Evolutionary conservation across 164 flowering plant genomes (phyloP).

Genomic region (Chimonanthus salicifolius): DNA sequence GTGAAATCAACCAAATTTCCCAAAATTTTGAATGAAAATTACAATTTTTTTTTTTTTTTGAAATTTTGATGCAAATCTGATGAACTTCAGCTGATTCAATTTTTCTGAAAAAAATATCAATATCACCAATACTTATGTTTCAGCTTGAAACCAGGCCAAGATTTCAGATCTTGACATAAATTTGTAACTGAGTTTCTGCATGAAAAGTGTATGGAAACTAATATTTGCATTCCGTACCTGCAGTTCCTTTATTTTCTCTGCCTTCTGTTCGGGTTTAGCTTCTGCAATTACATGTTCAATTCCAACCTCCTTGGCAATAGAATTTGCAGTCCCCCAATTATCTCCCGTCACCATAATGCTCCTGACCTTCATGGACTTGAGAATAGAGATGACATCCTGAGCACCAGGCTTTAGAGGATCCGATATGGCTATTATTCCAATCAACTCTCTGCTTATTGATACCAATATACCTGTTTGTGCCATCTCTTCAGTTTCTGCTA

Average conservation of each 20-base stretch:
- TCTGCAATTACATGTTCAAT: conserved; percentile 61
- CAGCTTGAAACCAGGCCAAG: too few species aligned
- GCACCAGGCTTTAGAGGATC: conserved; percentile 87
- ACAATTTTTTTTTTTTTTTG: too few species aligned
- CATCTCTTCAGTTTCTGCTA: conserved; percentile 54
- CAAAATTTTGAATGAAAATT: too few species aligned
- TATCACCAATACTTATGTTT: too few species aligned
- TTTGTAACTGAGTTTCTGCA: not conserved
- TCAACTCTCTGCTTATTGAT: conserved; percentile 46
- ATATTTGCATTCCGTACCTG: conserved; percentile 41
- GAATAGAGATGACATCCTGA: conserved; percentile 60
- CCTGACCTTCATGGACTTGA: conserved; percentile 66
- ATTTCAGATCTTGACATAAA: too few species aligned
- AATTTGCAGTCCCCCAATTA: conserved; percentile 82
- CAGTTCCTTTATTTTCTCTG: conserved; percentile 64
- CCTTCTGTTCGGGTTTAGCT: conserved; percentile 82
- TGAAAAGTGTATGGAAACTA: not conserved
- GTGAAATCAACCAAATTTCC: too few species aligned
- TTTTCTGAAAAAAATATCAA: too few species aligned
- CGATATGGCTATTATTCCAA: conserved; percentile 67
- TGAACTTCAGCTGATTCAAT: too few species aligned
- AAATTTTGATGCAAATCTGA: too few species aligned
- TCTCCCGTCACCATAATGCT: conserved; percentile 91
- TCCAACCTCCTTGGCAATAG: conserved; percentile 77
- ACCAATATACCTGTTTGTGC: conserved; percentile 85